A percentile compares a stretch with the other conserved stretches of the same genome.
phyloP scores from a whole-genome alignment of 345 rosid species.

The Isatis tinctoria region DNA sequence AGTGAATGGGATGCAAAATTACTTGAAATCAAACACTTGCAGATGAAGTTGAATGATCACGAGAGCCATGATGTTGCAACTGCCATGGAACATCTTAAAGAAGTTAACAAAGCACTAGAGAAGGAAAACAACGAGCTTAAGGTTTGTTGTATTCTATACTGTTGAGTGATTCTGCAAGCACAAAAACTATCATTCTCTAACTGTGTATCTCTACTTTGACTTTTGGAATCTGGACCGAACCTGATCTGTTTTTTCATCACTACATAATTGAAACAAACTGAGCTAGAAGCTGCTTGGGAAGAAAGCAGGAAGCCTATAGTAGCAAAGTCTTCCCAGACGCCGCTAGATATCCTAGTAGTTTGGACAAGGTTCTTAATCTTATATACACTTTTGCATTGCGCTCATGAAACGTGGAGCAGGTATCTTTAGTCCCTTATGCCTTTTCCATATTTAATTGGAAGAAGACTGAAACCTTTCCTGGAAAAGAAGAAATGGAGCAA shows the following conservation, averaged over 20 bases:
- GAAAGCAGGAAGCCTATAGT: constrained; percentile 1
- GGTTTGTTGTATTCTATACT: constrained; percentile 37
- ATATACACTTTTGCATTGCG: not conserved
- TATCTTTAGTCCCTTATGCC: not conserved
- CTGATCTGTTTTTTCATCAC: constrained; percentile 17
- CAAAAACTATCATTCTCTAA: not conserved
- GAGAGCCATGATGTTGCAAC: constrained; percentile 41
- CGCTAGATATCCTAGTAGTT: constrained; percentile 12
- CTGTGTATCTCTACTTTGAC: not conserved
- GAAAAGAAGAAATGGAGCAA: constrained; percentile 58
- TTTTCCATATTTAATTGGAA: constrained; percentile 16
- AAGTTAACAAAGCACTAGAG: constrained; percentile 46
- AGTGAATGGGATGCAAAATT: constrained; percentile 55
- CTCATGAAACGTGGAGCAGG: not conserved
- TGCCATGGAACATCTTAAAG: constrained; percentile 40
- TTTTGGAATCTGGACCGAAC: not conserved
- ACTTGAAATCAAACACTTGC: constrained; percentile 55
- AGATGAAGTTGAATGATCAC: constrained; percentile 46
- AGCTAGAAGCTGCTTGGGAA: constrained; percentile 26
- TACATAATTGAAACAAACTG: constrained; percentile 50
- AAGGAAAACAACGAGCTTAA: constrained; percentile 62
- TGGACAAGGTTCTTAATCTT: constrained; percentile 23
- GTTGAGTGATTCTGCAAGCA: not conserved
- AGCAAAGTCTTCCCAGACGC: constrained; percentile 15
- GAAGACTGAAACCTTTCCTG: constrained; percentile 40